Evolutionary conservation across 345 rosid species (phyloP).

Genomic region (Lenwebbia sp.): DNA sequence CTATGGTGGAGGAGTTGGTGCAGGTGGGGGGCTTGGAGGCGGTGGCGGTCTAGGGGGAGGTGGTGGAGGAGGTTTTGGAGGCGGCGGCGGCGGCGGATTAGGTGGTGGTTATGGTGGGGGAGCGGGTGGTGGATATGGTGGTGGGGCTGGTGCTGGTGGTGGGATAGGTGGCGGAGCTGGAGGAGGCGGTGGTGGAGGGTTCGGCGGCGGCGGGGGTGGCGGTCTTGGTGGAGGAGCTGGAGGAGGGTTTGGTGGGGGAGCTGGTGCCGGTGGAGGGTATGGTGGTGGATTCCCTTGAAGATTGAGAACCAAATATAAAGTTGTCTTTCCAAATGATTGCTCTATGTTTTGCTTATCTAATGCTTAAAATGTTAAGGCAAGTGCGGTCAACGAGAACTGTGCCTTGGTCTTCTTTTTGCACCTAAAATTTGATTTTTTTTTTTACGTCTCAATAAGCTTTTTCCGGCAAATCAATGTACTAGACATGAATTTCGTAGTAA

Average conservation of each 20-base stretch:
- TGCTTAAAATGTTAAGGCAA: not conserved
- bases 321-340: not conserved
- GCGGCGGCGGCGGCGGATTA: not conserved
- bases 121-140: not conserved
- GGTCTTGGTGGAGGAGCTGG: slow-evolving; percentile 7
- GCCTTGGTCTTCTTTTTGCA: not conserved
- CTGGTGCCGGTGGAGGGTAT: slow-evolving; percentile 22
- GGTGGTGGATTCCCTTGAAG: slow-evolving; percentile 22
- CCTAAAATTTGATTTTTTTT: not conserved
- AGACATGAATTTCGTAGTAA: not conserved
- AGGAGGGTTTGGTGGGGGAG: slow-evolving; percentile 18
- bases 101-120: slow-evolving; percentile 2
- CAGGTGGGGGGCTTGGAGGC: slow-evolving; percentile 19
- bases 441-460: not conserved
- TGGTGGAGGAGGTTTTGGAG: not conserved
- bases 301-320: not conserved
- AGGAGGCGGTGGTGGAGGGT: slow-evolving; percentile 13
- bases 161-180: slow-evolving; percentile 12
- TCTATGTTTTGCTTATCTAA: not conserved
- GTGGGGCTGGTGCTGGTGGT: slow-evolving; percentile 14
- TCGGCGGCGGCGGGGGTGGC: not conserved
- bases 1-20: slow-evolving; percentile 12
- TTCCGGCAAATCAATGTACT: not conserved
- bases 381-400: not conserved
- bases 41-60: slow-evolving; percentile 16